A percentile compares a stretch with the other conserved stretches of the same genome.
These are phyloP conservation scores for Ailanthus altissimus DNA, from an alignment of 345 rosid species.

Conservation along the genomic window DNA sequence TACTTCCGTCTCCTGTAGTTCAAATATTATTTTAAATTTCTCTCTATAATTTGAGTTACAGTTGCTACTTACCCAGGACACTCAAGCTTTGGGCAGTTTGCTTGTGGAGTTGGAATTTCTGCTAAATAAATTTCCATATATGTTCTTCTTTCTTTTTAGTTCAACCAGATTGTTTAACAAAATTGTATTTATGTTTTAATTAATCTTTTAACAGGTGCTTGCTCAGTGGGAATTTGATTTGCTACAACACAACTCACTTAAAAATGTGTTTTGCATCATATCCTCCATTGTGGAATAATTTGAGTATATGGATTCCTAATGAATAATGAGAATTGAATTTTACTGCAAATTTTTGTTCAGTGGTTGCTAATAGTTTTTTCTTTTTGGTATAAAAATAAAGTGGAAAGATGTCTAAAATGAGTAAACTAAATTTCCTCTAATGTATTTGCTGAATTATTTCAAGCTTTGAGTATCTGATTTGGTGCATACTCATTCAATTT, in stretches of 20 bases:
- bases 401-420: neutral
- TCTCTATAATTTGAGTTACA: neutral
- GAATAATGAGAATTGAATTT: neutral
- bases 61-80: neutral
- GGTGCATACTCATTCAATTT: neutral
- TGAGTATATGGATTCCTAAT: neutral
- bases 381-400: neutral
- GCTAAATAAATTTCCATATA: neutral
- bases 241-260: conserved; percentile 1
- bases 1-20: neutral
- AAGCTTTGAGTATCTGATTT: neutral
- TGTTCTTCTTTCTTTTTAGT: neutral
- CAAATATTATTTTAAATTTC: neutral
- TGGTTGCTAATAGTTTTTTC: no score
- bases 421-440: neutral
- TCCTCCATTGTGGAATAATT: neutral
- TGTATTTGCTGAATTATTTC: neutral
- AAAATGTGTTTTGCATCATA: neutral
- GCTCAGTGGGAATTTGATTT: neutral
- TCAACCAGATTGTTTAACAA: neutral
- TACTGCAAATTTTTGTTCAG: neutral
- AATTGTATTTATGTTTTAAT: conserved; percentile 1
- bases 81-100: conserved; percentile 5
- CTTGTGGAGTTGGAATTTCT: neutral
- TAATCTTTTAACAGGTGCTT: neutral